Evolutionary conservation across 2,329 filamentous ascomycete genomes (phyloP), one percentile per base, ranked within the genome.

Genomic region (Lachnellula arida): DNA sequence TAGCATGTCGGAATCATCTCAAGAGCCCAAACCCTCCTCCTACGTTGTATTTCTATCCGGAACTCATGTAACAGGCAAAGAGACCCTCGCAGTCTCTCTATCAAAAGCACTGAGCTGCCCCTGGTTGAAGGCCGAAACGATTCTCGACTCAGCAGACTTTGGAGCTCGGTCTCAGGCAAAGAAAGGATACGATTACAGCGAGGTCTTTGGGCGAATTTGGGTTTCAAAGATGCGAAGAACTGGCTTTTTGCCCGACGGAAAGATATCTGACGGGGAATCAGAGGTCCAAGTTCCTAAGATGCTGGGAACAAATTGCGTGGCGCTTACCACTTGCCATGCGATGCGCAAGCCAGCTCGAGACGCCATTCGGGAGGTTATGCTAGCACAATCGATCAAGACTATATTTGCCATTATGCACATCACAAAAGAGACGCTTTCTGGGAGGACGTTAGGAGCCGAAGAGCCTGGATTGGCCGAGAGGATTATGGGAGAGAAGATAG

Each of bases 391-490:
- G 23, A 37, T 53, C 19, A 46, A 50, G 17, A 7, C 32, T 3
- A 53, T 54, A 17, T 57, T 57, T 51, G 55, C 54, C 9, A 54
- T 58, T 28, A 19, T 58, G 48, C 42, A 58, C 2, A 52, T 58
- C 32, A 49, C 55, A 12, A 54, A 48, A 32, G 55, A 58, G 23
- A 54, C 55, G 9, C 37, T 58, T 35, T 51, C 42, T 54, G 55
- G 55, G 43, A 54, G 55, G 51, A 54, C 55, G 6, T 39, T 58
- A 22, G 55, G 55, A 17, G 55, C 55, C 2, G 55, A 58, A 42
- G 49, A 54, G 7, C 51, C 51, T 34, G 55, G 54, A 28, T 34
- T 58, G 51, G 55, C 51, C 19, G 47, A 58, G 19, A 58, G 34
- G 39, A 54, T 58, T 11, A 54, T 58, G 55, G 51, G 35, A 17